Conservation (phyloP, 495 filamentous ascomycete genomes). For the Daldinia childiae region DNA sequence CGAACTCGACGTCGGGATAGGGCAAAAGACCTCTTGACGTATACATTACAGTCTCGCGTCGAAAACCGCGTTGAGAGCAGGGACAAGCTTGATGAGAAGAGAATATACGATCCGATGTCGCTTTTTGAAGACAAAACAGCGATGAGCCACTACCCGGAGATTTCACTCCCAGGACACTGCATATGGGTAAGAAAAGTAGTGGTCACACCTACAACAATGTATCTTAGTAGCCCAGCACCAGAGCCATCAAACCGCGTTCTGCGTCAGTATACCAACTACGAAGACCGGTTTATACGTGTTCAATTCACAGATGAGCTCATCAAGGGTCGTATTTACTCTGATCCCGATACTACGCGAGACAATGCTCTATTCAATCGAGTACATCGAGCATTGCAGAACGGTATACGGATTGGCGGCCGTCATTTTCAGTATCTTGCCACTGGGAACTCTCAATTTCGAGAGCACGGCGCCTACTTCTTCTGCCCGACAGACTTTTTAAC, state of each 20-base stretch:
- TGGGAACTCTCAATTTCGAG: constrained; percentile 94
- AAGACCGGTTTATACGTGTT: constrained; percentile 90
- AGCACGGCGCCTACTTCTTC: constrained; percentile 93
- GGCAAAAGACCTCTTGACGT: constrained; percentile 52
- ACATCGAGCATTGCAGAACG: constrained; percentile 74
- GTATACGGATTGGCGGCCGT: constrained; percentile 81
- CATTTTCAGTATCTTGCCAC: constrained; percentile 93
- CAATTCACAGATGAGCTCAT: constrained; percentile 84
- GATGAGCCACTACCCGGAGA: constrained; percentile 56
- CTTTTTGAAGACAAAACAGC: constrained; percentile 68
- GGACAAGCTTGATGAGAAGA: constrained; percentile 58
- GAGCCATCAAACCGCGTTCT: constrained; percentile 92
- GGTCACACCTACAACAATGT: constrained; percentile 84
- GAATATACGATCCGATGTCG: constrained; percentile 75
- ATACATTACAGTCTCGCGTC: constrained; percentile 47
- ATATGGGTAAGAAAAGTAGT: constrained; percentile 77
- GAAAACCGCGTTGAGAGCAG: constrained; percentile 1
- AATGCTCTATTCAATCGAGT: constrained; percentile 80
- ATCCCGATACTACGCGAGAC: constrained; percentile 60
- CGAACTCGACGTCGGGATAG: constrained; percentile 41
- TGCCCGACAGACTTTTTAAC: constrained; percentile 67
- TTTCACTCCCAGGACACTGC: constrained; percentile 74
- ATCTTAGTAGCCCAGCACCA: constrained; percentile 77
- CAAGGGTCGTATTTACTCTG: constrained; percentile 58
- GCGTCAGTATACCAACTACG: constrained; percentile 69